Evolutionary conservation across 1,284 basidiomycete genomes (phyloP), one percentile per base, ranked within the genome.

Genomic region (Lentinus polychrous): DNA sequence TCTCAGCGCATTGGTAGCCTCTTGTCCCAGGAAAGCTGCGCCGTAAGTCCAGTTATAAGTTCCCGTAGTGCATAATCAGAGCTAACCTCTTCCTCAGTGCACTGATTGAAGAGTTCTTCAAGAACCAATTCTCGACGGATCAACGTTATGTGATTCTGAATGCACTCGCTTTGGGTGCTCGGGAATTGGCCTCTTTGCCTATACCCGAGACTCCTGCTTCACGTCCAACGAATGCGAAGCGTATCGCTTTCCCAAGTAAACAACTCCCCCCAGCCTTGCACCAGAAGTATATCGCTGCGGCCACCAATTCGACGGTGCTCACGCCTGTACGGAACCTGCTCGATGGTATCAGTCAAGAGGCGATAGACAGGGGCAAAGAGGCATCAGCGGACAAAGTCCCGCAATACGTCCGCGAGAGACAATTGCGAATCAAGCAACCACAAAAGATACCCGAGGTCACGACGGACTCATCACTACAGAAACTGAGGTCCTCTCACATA

Each of bases 41-140:
- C 86, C 83, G 91, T 96, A 65, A 64, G 88, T 78, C 35, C 40
- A n/a, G 38, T 15, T 41, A 8, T 33, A 54, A 36, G 47, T 43
- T 52, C 22, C 37, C 12, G n/a, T 17, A 45, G 1, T 31, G 11
- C 15, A 48, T 46, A 7, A 46, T 20, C 20, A 43, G 17, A 34
- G 20, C 43, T 51, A 6, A 49, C 33, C 4, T 46, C 38, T 33
- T 24, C 22, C 45, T 1, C 60, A 94, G 92, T 2, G 76, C 79
- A 42, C 71, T 95, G n/a, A 83, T 88, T 40, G 91, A 97, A 61
- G 91, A 96, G 60, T 91, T 93, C 65, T 98, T 97, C 69, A 83
- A 85, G 52, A 86, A 88, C 44, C 90, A 94, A 56, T 97, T 95
- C 65, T 93, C 93, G 0, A 79, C 80, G 3, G 78, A 82, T 18